Evolutionary conservation across 2,329 filamentous ascomycete genomes (phyloP).

Genomic region (Phoma sp.): DNA sequence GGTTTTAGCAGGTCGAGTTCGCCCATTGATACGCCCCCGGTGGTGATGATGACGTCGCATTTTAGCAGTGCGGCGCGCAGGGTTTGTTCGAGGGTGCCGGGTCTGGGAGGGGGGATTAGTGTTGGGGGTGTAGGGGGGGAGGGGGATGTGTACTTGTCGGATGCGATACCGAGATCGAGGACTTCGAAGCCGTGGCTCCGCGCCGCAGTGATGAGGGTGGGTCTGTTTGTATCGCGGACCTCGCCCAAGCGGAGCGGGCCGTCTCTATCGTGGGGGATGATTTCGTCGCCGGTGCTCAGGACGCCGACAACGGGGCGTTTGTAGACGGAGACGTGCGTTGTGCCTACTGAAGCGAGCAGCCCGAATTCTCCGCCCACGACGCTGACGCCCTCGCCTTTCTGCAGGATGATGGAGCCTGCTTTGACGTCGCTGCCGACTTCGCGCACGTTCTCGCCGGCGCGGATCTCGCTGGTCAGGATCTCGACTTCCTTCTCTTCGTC

Average conservation of each 20-base stretch:
- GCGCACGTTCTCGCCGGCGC: conserved; percentile 83
- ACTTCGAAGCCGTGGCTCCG: conserved; percentile 76
- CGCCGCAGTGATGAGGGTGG: conserved; percentile 81
- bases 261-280: conserved; percentile 73
- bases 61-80: conserved; percentile 75
- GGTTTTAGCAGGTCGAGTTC: conserved; percentile 96
- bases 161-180: conserved; percentile 84
- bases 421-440: conserved; percentile 89
- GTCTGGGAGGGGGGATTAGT: conserved; percentile 49
- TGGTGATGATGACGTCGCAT: conserved; percentile 86
- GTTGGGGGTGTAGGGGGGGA: conserved; percentile 5
- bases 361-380: conserved; percentile 90
- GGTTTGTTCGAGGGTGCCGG: conserved; percentile 74
- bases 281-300: conserved; percentile 92
- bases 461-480: conserved; percentile 78
- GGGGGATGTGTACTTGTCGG: conserved; percentile 61
- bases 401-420: conserved; percentile 71
- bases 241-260: conserved; percentile 74
- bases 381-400: conserved; percentile 80
- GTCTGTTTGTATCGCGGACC: conserved; percentile 91
- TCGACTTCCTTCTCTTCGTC: conserved; percentile 87
- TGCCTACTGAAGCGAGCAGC: conserved; percentile 83
- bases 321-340: conserved; percentile 72
- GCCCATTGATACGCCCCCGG: conserved; percentile 95
- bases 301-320: conserved; percentile 81